Conservation (phyloP, 1,284 basidiomycete species). For the Malassezia sp. region DNA sequence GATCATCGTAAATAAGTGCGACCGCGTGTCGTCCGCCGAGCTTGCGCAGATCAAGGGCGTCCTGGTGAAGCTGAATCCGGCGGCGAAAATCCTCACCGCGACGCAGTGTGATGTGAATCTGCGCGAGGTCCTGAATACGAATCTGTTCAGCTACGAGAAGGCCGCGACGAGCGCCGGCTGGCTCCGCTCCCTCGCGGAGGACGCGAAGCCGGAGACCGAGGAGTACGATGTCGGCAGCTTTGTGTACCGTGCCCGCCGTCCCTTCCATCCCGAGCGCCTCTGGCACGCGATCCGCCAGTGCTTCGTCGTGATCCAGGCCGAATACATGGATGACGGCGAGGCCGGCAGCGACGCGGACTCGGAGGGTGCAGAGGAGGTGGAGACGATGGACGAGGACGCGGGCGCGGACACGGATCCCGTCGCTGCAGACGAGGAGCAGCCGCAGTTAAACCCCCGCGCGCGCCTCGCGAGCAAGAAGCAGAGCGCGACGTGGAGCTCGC, state of each 20-base stretch:
- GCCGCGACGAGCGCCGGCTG: constrained; percentile 50
- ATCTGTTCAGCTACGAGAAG: constrained; percentile 48
- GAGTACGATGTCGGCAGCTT: constrained; percentile 40
- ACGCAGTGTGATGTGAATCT: constrained; percentile 47
- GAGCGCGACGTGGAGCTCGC: constrained; percentile 44
- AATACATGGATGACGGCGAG: constrained; percentile 45
- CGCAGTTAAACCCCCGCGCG: constrained; percentile 48
- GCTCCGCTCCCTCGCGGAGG: constrained; percentile 49
- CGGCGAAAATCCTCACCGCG: constrained; percentile 46
- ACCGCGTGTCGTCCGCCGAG: constrained; percentile 42
- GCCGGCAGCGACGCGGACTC: constrained; percentile 19
- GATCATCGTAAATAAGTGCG: constrained; percentile 50
- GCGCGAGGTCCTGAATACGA: constrained; percentile 46
- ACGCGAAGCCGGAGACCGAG: constrained; percentile 49
- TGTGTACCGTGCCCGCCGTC: constrained; percentile 39
- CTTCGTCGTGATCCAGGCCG: constrained; percentile 48
- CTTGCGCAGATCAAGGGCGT: constrained; percentile 45
- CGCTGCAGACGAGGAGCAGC: constrained; percentile 37
- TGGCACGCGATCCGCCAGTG: constrained; percentile 49
- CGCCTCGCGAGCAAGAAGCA: constrained; percentile 48
- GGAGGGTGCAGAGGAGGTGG: constrained; percentile 1
- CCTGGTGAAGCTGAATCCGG: constrained; percentile 49
- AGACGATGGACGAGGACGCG: constrained; percentile 10
- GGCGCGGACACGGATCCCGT: constrained; percentile 19
- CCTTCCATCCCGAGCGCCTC: constrained; percentile 49